Base-by-base conservation (phyloP, 768 basidiomycete genomes). In the Boletus sensibilis region DNA sequence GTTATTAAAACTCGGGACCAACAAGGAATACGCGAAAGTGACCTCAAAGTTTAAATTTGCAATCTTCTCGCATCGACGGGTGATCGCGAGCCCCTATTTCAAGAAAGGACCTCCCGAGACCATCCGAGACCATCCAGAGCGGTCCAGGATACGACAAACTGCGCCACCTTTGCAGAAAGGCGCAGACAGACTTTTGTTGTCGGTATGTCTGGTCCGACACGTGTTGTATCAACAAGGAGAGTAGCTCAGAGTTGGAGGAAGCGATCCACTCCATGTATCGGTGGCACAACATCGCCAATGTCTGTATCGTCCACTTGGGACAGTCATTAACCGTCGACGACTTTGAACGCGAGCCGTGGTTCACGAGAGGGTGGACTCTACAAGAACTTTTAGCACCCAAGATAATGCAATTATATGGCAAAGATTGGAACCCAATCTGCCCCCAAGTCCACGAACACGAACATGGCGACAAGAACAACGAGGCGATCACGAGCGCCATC, bases 291-390 rank as follows among this genome's bases (percentile, higher is more conserved):
- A 39, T 60, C 4, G 63, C 63, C 25, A n/a, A 61, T 16, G 31
- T 61, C 47, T 61, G 53, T 4, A 65, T 65, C 50, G 58, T 64
- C 2, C 50, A 64, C 46, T 13, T 61, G 34, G 53, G 53, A 18
- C 37, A 38, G 8, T 61, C 63, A 1, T 18, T n/a, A 25, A 42
- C 53, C 18, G 39, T 64, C 41, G 63, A 55, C 20, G 52, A 64
- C 50, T 61, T 61, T 46, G 53, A 39, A 0, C 21, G 23, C 7
- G 58, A 63, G 0, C 50, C 52, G 7, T 64, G 63, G 63, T 64
- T 63, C 35, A 55, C 49, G 8, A 29, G 58, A 12, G 52, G 58
- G 5, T 60, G 58, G 59, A 60, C 58, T 0, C 31, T 64, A 2
- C 62, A 61, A 45, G 62, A 61, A 34, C 53, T 64, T 5, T 40